These are phyloP conservation scores for Zangia roseola DNA, from an alignment of 768 basidiomycete genomes.

Conservation along the genomic window DNA sequence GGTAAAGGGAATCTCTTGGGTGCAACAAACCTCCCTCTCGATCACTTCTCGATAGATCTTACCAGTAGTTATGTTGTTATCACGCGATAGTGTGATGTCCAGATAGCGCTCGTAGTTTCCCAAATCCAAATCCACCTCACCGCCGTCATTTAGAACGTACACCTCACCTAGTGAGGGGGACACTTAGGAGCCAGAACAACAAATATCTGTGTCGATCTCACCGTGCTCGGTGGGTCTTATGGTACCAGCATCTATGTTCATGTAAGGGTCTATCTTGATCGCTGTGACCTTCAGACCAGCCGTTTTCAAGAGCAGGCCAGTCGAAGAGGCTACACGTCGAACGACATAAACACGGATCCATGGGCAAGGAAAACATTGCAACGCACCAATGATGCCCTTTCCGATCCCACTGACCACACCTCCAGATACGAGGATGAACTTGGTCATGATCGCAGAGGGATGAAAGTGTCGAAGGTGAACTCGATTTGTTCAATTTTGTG, in stretches of 20 bases:
- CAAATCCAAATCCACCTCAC: slow-evolving; percentile 95
- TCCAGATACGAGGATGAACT: slow-evolving; percentile 95
- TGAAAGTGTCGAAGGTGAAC: neutral
- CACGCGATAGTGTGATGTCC: slow-evolving; percentile 87
- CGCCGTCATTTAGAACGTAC: slow-evolving; percentile 96
- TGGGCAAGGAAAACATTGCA: slow-evolving; percentile 14
- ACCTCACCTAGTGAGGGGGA: slow-evolving; percentile 78
- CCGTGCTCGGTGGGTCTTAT: slow-evolving; percentile 99
- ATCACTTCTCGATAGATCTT: slow-evolving; percentile 98
- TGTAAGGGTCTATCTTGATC: slow-evolving; percentile 99
- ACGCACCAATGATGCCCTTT: slow-evolving; percentile 96
- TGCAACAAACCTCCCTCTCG: slow-evolving; percentile 80
- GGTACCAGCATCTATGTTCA: slow-evolving; percentile 99
- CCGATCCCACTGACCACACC: slow-evolving; percentile 99
- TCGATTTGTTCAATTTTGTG: too few species aligned
- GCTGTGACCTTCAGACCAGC: slow-evolving; percentile 95
- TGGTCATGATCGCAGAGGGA: slow-evolving; percentile 60
- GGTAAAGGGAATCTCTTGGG: neutral
- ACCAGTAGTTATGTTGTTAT: slow-evolving; percentile 98
- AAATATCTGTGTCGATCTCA: slow-evolving; percentile 37
- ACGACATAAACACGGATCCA: slow-evolving; percentile 21
- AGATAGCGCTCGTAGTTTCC: slow-evolving; percentile 99
- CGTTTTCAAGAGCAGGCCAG: slow-evolving; percentile 92
- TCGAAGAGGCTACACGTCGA: slow-evolving; percentile 78
- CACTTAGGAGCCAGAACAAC: slow-evolving; percentile 19